Evolutionary conservation across 306 rosid species (phyloP).

Genomic region (Cucumis hystrix): DNA sequence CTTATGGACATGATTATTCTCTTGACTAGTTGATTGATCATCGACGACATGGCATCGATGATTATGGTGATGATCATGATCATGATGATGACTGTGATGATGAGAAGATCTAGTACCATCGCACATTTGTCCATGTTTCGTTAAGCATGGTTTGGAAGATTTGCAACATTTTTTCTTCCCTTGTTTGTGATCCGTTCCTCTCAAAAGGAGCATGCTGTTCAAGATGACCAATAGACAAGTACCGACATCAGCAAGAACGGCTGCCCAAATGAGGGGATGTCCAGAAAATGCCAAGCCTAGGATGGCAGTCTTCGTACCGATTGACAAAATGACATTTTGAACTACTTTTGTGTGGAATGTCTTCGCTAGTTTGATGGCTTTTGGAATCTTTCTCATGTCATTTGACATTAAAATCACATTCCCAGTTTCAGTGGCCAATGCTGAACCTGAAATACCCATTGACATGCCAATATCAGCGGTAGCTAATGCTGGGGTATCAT

Average conservation of each 20-base stretch:
- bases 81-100: neutral
- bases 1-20: conserved; percentile 17
- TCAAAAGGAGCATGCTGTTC: conserved; percentile 79
- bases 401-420: conserved; percentile 72
- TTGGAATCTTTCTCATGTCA: conserved; percentile 68
- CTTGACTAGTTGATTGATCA: neutral
- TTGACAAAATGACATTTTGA: conserved; percentile 49
- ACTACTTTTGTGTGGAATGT: conserved; percentile 42
- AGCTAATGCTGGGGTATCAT: conserved; percentile 89
- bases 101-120: neutral
- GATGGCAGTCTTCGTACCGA: conserved; percentile 44
- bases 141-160: neutral
- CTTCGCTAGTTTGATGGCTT: conserved; percentile 62
- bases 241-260: conserved; percentile 94
- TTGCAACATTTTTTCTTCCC: neutral
- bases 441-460: conserved; percentile 94
- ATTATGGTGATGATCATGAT: neutral
- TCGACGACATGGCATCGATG: neutral
- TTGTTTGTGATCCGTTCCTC: conserved; percentile 12
- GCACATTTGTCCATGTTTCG: neutral
- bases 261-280: conserved; percentile 90
- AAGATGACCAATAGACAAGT: conserved; percentile 71
- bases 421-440: conserved; percentile 77
- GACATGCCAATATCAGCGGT: conserved; percentile 84
- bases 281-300: conserved; percentile 65